Conservation (phyloP, 257 asterid species). For the Lycium barbarum region DNA sequence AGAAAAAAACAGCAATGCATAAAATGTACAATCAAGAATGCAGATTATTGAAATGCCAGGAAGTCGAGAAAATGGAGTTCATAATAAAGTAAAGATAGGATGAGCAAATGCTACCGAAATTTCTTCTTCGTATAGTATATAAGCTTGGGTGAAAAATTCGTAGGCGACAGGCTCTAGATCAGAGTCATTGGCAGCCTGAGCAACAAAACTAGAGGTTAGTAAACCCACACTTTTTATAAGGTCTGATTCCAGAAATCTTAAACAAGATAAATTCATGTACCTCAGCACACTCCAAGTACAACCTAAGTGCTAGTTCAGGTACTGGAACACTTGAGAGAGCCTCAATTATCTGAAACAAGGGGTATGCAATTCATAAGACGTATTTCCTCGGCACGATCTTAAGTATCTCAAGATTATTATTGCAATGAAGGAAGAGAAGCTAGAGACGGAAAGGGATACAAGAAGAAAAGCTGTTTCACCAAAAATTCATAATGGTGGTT, state of each 20-base stretch:
- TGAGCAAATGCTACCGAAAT: slow-evolving; percentile 66
- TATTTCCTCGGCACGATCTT: background rate
- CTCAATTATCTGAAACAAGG: slow-evolving; percentile 76
- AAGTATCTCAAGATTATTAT: background rate
- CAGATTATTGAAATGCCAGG: slow-evolving; percentile 29
- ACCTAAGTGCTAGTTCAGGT: slow-evolving; percentile 83
- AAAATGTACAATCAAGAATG: slow-evolving; percentile 17
- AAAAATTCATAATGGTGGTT: background rate
- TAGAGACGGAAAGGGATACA: background rate
- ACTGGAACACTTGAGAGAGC: slow-evolving; percentile 80
- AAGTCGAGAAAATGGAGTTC: background rate
- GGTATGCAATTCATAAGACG: background rate
- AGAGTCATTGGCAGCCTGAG: slow-evolving; percentile 95
- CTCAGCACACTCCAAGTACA: slow-evolving; percentile 98
- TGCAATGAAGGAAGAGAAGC: background rate
- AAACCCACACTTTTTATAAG: background rate
- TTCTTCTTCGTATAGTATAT: slow-evolving; percentile 96
- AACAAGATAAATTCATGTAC: slow-evolving; percentile 45
- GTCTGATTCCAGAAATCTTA: background rate
- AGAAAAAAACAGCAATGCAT: background rate
- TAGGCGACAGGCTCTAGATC: slow-evolving; percentile 98
- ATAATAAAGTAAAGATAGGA: slow-evolving; percentile 10
- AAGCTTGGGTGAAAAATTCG: slow-evolving; percentile 98
- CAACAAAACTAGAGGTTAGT: slow-evolving; percentile 37
- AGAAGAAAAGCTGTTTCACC: slow-evolving; percentile 15